Percentiles rank a stretch among this genome's conserved stretches.
These are phyloP conservation scores for Fusarium penzigii DNA, from an alignment of 2,329 filamentous ascomycete species.

Conservation along the genomic window DNA sequence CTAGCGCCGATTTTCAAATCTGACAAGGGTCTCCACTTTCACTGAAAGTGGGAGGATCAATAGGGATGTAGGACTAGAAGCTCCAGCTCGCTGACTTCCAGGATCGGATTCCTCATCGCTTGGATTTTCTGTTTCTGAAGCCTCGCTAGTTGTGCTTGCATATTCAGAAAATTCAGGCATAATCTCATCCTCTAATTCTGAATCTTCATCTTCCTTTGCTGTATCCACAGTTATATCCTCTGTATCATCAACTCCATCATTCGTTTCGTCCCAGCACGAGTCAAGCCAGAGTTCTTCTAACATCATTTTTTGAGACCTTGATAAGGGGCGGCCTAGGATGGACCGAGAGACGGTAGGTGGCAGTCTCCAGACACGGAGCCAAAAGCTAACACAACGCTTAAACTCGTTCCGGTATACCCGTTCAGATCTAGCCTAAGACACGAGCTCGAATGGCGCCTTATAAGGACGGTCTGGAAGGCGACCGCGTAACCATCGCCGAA, in stretches of 20 bases:
- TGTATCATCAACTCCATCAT: neutral
- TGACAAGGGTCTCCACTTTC: too few species aligned
- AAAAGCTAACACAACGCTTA: constrained; percentile 2
- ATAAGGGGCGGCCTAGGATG: neutral
- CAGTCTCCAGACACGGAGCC: neutral
- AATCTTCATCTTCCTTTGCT: neutral
- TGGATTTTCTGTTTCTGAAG: too few species aligned
- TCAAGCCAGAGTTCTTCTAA: constrained; percentile 1
- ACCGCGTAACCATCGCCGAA: constrained; percentile 4
- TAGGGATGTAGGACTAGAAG: too few species aligned
- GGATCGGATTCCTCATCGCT: too few species aligned
- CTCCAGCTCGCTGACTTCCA: too few species aligned
- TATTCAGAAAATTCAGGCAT: too few species aligned
- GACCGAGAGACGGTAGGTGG: neutral
- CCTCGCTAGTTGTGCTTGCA: too few species aligned
- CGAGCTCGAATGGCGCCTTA: constrained; percentile 4
- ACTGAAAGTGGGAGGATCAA: too few species aligned
- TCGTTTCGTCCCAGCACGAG: neutral
- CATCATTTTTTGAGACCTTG: neutral
- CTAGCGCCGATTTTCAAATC: too few species aligned
- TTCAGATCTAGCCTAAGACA: neutral
- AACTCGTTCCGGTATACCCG: constrained; percentile 1
- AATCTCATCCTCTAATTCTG: neutral
- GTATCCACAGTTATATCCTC: neutral
- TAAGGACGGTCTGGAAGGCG: constrained; percentile 4